A percentile compares a stretch with the other conserved stretches of the same genome.
Conservation (phyloP, 805 yeast genomes). For the Nakazawaea ernobii region DNA sequence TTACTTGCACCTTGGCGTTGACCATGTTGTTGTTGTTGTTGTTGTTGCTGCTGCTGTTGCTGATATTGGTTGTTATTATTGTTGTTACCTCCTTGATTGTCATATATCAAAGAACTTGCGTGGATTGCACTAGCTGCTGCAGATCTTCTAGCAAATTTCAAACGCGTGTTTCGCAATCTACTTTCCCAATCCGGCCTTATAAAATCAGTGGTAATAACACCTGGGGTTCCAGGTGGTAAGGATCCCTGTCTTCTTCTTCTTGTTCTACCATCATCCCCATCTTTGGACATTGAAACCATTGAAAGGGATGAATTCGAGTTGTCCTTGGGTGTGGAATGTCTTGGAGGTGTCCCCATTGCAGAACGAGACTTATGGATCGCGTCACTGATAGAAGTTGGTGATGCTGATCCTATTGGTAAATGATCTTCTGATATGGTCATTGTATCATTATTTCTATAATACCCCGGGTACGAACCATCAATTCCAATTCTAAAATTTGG, state of each 20-base stretch:
- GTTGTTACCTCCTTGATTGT: constrained; percentile 13
- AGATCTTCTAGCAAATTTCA: constrained; percentile 74
- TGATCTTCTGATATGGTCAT: constrained; percentile 20
- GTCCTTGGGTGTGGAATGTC: constrained; percentile 4
- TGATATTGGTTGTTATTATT: constrained; percentile 3
- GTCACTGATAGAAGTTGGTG: constrained; percentile 17
- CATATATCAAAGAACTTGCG: constrained; percentile 69
- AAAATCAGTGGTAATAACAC: constrained; percentile 71
- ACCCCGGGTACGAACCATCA: constrained; percentile 46
- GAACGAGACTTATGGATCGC: constrained; percentile 23
- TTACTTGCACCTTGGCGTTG: constrained; percentile 14
- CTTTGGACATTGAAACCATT: not conserved
- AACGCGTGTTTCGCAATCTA: constrained; percentile 64
- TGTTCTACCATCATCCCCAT: not conserved
- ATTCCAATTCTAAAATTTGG: constrained; percentile 54
- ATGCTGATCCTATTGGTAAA: not conserved
- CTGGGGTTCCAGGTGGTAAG: constrained; percentile 59
- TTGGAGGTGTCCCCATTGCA: constrained; percentile 22
- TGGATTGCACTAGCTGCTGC: constrained; percentile 95
- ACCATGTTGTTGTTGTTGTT: constrained; percentile 11
- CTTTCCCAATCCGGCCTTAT: constrained; percentile 93
- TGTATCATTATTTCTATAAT: constrained; percentile 22
- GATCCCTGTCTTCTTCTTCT: constrained; percentile 41
- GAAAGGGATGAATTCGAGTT: not conserved
- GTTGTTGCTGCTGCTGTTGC: constrained; percentile 11